Evolutionary conservation across 2,329 filamentous ascomycete species (phyloP).

Genomic region (Cryphonectria radicalis): DNA sequence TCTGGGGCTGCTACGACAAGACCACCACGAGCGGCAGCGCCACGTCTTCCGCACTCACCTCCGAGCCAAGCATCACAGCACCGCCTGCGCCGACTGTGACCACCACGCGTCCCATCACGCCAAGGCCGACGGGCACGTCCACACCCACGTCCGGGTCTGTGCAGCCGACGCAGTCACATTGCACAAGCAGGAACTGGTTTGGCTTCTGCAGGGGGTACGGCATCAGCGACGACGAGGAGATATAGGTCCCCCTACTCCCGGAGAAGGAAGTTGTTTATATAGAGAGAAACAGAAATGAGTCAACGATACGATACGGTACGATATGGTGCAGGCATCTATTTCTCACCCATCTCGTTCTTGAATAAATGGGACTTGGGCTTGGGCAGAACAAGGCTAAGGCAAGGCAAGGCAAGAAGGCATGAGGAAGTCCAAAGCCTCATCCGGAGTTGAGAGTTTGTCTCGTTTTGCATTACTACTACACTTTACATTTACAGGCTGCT

Average conservation of each 20-base stretch:
- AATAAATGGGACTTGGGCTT: background rate
- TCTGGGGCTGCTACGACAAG: constrained; percentile 59
- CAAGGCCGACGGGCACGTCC: constrained; percentile 38
- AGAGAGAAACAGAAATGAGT: background rate
- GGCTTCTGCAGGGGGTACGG: constrained; percentile 48
- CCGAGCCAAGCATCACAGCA: constrained; percentile 35
- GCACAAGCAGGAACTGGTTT: constrained; percentile 46
- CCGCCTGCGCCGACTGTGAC: constrained; percentile 34
- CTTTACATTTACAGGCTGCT: background rate
- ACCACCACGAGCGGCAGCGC: constrained; percentile 35
- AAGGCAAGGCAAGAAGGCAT: background rate
- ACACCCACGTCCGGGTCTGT: constrained; percentile 28
- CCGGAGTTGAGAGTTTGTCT: background rate
- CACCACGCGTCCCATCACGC: constrained; percentile 37
- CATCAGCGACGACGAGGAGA: constrained; percentile 33
- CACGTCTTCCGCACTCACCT: constrained; percentile 32
- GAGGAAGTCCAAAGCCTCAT: background rate
- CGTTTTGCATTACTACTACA: background rate
- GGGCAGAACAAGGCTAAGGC: background rate
- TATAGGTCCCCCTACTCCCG: constrained; percentile 18
- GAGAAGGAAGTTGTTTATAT: background rate
- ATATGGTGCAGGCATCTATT: background rate
- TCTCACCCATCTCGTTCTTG: background rate
- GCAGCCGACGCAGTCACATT: constrained; percentile 36
- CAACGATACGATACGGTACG: background rate